Evolutionary conservation across 257 asterid species (phyloP).

Genomic region (Scutellaria baicalensis): DNA sequence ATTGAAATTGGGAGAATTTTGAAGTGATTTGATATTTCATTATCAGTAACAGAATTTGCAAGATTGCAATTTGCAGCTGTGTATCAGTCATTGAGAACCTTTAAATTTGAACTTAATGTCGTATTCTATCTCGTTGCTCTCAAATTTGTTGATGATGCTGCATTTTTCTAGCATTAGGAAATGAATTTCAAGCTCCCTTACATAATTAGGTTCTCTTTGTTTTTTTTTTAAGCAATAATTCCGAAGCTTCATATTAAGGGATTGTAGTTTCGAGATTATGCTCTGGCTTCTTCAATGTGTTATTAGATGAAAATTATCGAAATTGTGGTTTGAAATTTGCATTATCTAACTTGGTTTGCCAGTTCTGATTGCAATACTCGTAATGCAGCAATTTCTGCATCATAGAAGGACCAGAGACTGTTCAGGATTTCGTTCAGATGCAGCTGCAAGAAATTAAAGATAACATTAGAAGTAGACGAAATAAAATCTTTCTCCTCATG

Average conservation of each 20-base stretch:
- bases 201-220: background rate
- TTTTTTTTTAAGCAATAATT: background rate
- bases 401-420: slow-evolving; percentile 94
- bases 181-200: background rate
- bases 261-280: background rate
- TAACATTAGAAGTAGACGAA: slow-evolving; percentile 74
- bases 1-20: background rate
- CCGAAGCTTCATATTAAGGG: background rate
- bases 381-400: slow-evolving; percentile 82
- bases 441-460: slow-evolving; percentile 88
- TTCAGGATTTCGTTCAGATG: slow-evolving; percentile 90
- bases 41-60: background rate
- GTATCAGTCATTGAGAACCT: background rate
- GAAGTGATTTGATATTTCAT: background rate
- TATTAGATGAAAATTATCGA: background rate
- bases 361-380: background rate
- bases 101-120: background rate
- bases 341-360: background rate
- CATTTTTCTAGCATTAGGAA: background rate
- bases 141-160: background rate
- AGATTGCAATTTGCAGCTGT: background rate
- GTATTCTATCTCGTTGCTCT: background rate
- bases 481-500: slow-evolving; percentile 86
- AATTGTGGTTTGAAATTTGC: background rate
- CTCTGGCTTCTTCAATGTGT: background rate